phyloP scores from a whole-genome alignment of 257 asterid genomes.

The Solanum pinnatisectum region DNA sequence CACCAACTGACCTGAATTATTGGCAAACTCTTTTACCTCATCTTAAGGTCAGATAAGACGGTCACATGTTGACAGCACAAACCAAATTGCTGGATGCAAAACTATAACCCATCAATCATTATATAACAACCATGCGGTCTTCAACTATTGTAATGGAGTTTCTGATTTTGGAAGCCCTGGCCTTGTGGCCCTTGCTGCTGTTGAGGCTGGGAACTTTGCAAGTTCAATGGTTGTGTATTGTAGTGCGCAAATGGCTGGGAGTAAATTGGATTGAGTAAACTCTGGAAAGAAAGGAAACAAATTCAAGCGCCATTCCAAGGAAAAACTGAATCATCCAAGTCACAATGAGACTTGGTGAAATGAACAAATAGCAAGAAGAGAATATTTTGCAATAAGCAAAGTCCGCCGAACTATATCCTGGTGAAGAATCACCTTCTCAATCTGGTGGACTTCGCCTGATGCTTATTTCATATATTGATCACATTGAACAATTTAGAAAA shows the following conservation, averaged over 20 bases:
- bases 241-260: conserved; percentile 84
- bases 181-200: conserved; percentile 64
- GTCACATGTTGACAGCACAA: conserved; percentile 31
- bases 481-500: background rate
- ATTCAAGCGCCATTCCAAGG: background rate
- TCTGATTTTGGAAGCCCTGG: conserved; percentile 67
- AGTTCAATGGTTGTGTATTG: conserved; percentile 53
- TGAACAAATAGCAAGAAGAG: background rate
- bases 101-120: conserved; percentile 23
- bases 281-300: conserved; percentile 26
- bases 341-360: background rate
- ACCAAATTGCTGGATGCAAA: conserved; percentile 47
- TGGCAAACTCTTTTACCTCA: background rate
- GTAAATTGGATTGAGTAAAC: conserved; percentile 63
- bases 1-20: conserved; percentile 21
- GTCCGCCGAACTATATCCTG: background rate
- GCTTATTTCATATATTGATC: background rate
- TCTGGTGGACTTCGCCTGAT: background rate
- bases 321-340: background rate
- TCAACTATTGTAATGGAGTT: conserved; percentile 74
- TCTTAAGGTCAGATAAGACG: background rate
- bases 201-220: conserved; percentile 60
- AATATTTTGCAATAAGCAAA: background rate
- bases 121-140: background rate
- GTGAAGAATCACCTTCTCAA: background rate